These are phyloP conservation scores for Colletotrichum aenigma DNA, from an alignment of 2,329 filamentous ascomycete genomes.

Conservation along the genomic window DNA sequence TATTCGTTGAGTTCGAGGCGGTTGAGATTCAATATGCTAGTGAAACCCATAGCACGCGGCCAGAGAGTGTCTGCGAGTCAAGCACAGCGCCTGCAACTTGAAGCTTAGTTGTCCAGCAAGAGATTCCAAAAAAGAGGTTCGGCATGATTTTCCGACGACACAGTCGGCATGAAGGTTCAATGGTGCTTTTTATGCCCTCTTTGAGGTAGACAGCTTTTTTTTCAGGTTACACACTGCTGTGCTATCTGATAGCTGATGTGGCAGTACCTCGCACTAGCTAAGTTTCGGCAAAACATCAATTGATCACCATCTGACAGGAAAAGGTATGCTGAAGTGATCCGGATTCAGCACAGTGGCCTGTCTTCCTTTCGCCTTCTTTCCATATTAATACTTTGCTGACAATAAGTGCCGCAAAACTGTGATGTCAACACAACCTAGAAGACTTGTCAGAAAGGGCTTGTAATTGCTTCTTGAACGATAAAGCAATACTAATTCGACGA, in stretches of 20 bases:
- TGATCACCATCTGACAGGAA: background rate
- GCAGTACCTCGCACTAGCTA: background rate
- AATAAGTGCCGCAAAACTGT: background rate
- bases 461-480: background rate
- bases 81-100: background rate
- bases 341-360: background rate
- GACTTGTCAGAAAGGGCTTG: background rate
- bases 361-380: background rate
- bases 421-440: background rate
- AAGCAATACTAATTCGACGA: background rate
- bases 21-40: background rate
- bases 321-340: background rate
- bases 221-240: background rate
- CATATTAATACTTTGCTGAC: background rate
- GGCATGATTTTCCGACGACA: background rate
- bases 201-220: background rate
- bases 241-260: background rate
- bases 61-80: background rate
- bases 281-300: background rate
- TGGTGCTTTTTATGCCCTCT: background rate
- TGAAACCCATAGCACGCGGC: background rate
- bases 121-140: background rate
- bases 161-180: background rate
- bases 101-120: background rate
- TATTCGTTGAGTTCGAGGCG: background rate